phyloP scores from a whole-genome alignment of 805 yeast species.

The Grigorovia yakushimaensis region DNA sequence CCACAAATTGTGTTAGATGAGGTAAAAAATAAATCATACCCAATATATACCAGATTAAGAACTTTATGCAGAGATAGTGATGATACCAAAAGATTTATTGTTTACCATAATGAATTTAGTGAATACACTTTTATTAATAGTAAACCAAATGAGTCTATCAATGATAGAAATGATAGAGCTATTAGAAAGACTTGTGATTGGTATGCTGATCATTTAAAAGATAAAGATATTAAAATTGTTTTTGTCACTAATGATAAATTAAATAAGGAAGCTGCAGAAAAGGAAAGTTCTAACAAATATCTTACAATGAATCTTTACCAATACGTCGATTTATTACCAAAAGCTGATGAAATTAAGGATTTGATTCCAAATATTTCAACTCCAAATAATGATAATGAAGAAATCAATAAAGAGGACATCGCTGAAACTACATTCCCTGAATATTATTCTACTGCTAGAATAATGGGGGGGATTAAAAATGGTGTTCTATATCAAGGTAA shows the following conservation, averaged over 20 bases:
- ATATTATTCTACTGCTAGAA: conserved; percentile 68
- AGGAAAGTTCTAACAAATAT: conserved; percentile 35
- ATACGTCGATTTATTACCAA: conserved; percentile 64
- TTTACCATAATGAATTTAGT: conserved; percentile 88
- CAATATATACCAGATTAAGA: conserved; percentile 78
- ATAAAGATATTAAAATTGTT: conserved; percentile 36
- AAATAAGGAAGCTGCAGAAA: conserved; percentile 47
- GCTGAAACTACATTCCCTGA: conserved; percentile 59
- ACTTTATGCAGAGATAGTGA: conserved; percentile 50
- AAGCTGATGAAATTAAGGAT: conserved; percentile 66
- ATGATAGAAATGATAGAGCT: conserved; percentile 88
- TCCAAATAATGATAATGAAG: conserved; percentile 14
- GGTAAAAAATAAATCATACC: conserved; percentile 76
- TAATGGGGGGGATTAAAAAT: conserved; percentile 82
- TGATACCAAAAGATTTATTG: conserved; percentile 68
- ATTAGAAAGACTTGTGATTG: conserved; percentile 67
- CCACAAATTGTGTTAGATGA: conserved; percentile 95
- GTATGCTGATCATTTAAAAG: conserved; percentile 57
- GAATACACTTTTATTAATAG: conserved; percentile 60
- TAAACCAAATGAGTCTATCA: conserved; percentile 55
- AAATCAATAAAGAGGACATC: conserved; percentile 15
- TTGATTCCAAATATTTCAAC: conserved; percentile 54
- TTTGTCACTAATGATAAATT: conserved; percentile 71
- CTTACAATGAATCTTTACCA: conserved; percentile 48
- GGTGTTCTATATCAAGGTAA: conserved; percentile 84